Evolutionary conservation across 495 filamentous ascomycete species (phyloP).

Genomic region (Neurospora sp.): DNA sequence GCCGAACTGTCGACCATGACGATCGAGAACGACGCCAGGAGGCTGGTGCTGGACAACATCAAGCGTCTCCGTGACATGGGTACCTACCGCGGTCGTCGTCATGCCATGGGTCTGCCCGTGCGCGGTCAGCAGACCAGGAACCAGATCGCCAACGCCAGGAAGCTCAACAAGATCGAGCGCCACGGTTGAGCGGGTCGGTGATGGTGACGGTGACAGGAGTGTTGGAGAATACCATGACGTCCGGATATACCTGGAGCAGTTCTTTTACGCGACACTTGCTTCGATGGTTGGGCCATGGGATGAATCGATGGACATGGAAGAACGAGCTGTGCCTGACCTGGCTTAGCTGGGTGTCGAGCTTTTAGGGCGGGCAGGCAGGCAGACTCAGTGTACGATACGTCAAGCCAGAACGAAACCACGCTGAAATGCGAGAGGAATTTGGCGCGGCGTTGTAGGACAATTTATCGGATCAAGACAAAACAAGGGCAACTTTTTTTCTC

Average conservation of each 20-base stretch:
- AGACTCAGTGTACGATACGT: slow-evolving; percentile 10
- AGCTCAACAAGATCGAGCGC: slow-evolving; percentile 71
- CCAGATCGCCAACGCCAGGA: slow-evolving; percentile 69
- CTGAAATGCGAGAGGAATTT: neutral
- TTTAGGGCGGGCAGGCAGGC: neutral
- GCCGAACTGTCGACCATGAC: slow-evolving; percentile 83
- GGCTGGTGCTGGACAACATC: slow-evolving; percentile 74
- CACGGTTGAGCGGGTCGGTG: slow-evolving; percentile 30
- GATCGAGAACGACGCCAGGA: slow-evolving; percentile 79
- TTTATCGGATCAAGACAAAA: neutral
- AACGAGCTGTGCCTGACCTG: neutral
- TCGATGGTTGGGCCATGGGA: neutral
- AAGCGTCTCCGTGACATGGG: slow-evolving; percentile 82
- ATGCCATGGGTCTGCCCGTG: slow-evolving; percentile 82
- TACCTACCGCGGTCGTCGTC: slow-evolving; percentile 76
- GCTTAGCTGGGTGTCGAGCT: neutral
- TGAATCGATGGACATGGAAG: too few species aligned
- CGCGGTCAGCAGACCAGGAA: slow-evolving; percentile 78
- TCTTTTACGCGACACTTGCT: neutral
- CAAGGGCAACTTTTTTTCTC: neutral
- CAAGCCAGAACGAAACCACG: slow-evolving; percentile 1
- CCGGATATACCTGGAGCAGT: neutral
- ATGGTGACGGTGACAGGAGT: neutral
- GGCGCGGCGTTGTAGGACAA: neutral
- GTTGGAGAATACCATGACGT: neutral